Evolutionary conservation across 2,329 filamentous ascomycete genomes (phyloP).

Genomic region (Monilinia fructigena): DNA sequence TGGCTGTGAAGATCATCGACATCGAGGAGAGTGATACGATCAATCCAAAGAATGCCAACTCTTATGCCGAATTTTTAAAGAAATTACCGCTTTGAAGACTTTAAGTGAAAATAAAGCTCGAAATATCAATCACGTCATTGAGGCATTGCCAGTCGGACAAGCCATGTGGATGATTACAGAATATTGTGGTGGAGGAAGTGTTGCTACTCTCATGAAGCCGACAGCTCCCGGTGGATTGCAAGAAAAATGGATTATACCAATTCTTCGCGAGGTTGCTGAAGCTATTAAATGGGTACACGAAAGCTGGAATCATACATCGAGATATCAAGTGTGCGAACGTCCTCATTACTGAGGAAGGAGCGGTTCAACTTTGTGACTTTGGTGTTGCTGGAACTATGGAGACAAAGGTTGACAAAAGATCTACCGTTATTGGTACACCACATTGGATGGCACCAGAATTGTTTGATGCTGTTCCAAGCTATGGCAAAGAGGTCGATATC

Average conservation of each 20-base stretch:
- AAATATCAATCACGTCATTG: constrained; percentile 80
- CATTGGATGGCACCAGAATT: constrained; percentile 87
- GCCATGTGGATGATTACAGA: constrained; percentile 88
- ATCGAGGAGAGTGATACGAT: constrained; percentile 73
- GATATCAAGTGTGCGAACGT: constrained; percentile 79
- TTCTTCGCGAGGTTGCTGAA: constrained; percentile 64
- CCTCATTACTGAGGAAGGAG: constrained; percentile 71
- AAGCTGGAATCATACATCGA: constrained; percentile 66
- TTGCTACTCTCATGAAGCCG: constrained; percentile 71
- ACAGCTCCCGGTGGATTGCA: constrained; percentile 63
- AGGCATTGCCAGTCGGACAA: constrained; percentile 73
- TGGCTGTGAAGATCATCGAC: constrained; percentile 81
- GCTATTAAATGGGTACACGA: constrained; percentile 67
- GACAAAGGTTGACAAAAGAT: constrained; percentile 71
- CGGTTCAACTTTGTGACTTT: constrained; percentile 81
- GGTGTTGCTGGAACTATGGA: constrained; percentile 79
- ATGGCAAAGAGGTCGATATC: constrained; percentile 73
- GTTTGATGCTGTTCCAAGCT: constrained; percentile 61
- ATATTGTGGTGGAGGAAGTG: constrained; percentile 81
- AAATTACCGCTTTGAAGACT: constrained; percentile 67
- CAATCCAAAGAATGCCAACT: constrained; percentile 63
- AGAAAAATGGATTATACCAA: constrained; percentile 69
- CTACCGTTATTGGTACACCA: constrained; percentile 78
- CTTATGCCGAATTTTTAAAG: constrained; percentile 67
- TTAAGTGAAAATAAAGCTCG: constrained; percentile 71